These are phyloP conservation scores for Yamadazyma triangularis DNA, from an alignment of 1,139 yeast species.

Conservation along the genomic window DNA sequence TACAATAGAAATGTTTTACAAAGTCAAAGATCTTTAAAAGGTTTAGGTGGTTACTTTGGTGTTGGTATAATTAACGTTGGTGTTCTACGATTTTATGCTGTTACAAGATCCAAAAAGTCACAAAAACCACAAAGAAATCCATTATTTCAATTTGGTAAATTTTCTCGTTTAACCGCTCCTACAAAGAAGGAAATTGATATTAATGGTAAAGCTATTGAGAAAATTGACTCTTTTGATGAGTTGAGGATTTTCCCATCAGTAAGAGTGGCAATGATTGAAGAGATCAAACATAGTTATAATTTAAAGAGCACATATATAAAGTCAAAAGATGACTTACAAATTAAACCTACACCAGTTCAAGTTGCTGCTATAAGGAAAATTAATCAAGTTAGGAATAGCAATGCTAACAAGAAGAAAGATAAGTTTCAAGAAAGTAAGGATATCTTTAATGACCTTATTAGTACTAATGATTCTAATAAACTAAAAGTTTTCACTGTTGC, in stretches of 20 bases:
- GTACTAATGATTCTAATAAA: constrained; percentile 29
- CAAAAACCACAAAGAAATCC: too few relatives aligned
- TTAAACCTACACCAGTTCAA: constrained; percentile 43
- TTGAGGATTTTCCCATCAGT: constrained; percentile 66
- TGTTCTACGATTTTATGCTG: too few relatives aligned
- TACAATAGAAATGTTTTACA: too few relatives aligned
- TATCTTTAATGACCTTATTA: constrained; percentile 24
- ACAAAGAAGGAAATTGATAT: constrained; percentile 13
- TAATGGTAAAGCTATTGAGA: constrained; percentile 32
- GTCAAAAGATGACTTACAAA: constrained; percentile 24
- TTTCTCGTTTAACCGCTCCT: constrained; percentile 22
- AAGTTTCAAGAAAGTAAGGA: constrained; percentile 21
- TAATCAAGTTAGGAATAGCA: constrained; percentile 26
- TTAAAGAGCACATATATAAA: constrained; percentile 31
- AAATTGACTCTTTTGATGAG: constrained; percentile 58
- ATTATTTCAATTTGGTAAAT: constrained; percentile 19
- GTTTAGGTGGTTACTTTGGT: too few relatives aligned
- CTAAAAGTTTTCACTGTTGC: constrained; percentile 74
- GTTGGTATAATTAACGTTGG: too few relatives aligned
- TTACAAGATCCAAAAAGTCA: too few relatives aligned
- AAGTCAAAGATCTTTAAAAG: too few relatives aligned
- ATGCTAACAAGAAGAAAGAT: constrained; percentile 14
- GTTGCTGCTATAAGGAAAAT: constrained; percentile 43
- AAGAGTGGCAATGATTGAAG: constrained; percentile 56
- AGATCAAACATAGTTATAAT: constrained; percentile 49